Evolutionary conservation across 2,329 filamentous ascomycete species (phyloP).

Genomic region (Fusarium cicatricum): DNA sequence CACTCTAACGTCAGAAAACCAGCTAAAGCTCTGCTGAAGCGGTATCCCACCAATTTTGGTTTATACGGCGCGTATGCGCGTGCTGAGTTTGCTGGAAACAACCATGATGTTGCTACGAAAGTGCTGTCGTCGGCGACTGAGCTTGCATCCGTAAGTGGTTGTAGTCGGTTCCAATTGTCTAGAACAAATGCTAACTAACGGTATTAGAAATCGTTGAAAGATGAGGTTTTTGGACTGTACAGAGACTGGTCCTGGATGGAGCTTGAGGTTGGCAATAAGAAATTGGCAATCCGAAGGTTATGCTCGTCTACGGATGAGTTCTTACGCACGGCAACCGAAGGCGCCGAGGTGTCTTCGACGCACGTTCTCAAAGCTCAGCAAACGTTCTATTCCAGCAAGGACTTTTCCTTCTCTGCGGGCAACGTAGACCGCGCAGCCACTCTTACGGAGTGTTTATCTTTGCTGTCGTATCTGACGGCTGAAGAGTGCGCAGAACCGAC

Average conservation of each 20-base stretch:
- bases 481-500: slow-evolving; percentile 53
- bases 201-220: slow-evolving; percentile 25
- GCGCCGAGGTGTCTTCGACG: slow-evolving; percentile 43
- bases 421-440: slow-evolving; percentile 58
- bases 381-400: slow-evolving; percentile 60
- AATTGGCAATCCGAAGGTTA: slow-evolving; percentile 49
- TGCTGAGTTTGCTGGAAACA: slow-evolving; percentile 69
- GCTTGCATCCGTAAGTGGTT: slow-evolving; percentile 43
- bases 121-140: slow-evolving; percentile 72
- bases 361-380: slow-evolving; percentile 63
- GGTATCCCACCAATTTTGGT: slow-evolving; percentile 66
- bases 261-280: slow-evolving; percentile 53
- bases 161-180: accelerated
- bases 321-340: slow-evolving; percentile 20
- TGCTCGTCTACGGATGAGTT: slow-evolving; percentile 50
- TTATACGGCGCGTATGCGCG: slow-evolving; percentile 84
- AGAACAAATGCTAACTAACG: slow-evolving; percentile 8
- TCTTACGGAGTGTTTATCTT: slow-evolving; percentile 67
- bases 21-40: slow-evolving; percentile 78
- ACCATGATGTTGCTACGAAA: slow-evolving; percentile 64
- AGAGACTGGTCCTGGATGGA: slow-evolving; percentile 73
- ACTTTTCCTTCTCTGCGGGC: slow-evolving; percentile 63
- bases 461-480: slow-evolving; percentile 72
- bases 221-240: slow-evolving; percentile 56
- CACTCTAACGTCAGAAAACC: slow-evolving; percentile 68